Base-by-base conservation (phyloP, 495 filamentous ascomycete species). In the Articulospora tetracladia region DNA sequence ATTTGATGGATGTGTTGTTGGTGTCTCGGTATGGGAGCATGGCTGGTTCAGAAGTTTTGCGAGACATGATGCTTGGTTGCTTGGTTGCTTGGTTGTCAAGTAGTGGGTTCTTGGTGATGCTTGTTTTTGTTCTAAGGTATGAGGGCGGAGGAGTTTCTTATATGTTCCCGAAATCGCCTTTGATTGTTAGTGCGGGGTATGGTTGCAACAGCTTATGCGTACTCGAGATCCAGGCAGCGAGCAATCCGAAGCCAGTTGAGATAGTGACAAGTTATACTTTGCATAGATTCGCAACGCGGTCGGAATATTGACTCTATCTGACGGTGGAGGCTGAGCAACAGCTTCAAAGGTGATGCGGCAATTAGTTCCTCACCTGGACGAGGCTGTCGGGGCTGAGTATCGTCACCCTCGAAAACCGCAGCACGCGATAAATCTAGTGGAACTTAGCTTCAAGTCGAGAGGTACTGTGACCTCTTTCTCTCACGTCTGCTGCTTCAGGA, bases 1-100 rank as follows among this genome's bases (percentile, higher is more conserved):
- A 62, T 41, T 36, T 36, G 59, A 57, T 30, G 19, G 44, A 51
- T 11, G 13, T 49, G 59, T 57, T 62, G 44, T 57, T 44, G 26
- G 28, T 25, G 46, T 55, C 59, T 1, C 59, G 52, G 27, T 56
- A 61, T 13, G 59, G 52, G 39, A 61, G 41, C 13, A 51, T 20
- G 19, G 32, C 12, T 50, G 17, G 41, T 20, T 12, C 3, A 6
- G 47, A 27, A 10, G 24, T 50, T n/a, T 50, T 44, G 39, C 39
- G 39, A 44, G 39, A 44, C 39, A 44, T 32, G 30, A 32, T 12
- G 39, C 7, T 8, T 44, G 4, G n/a, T 44, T 12, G 8, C 39
- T 44, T 44, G 39, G 15, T 7, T 44, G 3, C 15, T 44, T 44
- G 39, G 39, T 44, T 34, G 30, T 15, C 6, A 34, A 34, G 30